phyloP scores from a whole-genome alignment of 305 asterid genomes.

The Fraxinus baroniana region DNA sequence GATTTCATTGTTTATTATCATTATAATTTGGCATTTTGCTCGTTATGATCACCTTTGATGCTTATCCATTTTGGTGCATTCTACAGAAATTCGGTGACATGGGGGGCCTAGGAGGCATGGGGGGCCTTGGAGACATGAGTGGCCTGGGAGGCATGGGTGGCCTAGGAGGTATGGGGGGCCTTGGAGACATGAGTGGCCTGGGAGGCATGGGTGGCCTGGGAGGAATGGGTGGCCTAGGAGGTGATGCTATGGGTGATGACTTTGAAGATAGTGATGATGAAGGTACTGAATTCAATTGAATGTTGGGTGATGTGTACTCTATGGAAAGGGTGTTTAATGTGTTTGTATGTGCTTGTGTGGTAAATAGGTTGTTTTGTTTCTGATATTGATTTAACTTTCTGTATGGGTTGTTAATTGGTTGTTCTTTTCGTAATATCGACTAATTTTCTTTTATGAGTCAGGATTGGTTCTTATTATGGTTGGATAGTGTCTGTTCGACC shows the following conservation, averaged over 20 bases:
- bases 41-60: constrained; percentile 2
- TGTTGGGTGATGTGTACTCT: neutral
- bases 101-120: constrained; percentile 46
- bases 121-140: constrained; percentile 38
- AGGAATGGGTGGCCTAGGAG: neutral
- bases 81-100: constrained; percentile 72
- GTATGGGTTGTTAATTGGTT: neutral
- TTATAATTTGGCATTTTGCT: neutral
- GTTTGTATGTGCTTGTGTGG: neutral
- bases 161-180: constrained; percentile 47
- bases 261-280: constrained; percentile 84
- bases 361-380: neutral
- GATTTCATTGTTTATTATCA: neutral
- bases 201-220: constrained; percentile 38
- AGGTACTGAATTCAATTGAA: constrained; percentile 40
- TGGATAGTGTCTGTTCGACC: neutral
- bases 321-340: neutral
- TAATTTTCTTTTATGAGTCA: neutral
- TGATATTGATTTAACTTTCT: neutral
- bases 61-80: neutral
- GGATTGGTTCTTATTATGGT: neutral
- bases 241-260: constrained; percentile 46
- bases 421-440: neutral
- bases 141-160: constrained; percentile 57
- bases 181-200: constrained; percentile 25